Conservation (phyloP, 176 grass and related monocot species). For the Elymus sibiricus region DNA sequence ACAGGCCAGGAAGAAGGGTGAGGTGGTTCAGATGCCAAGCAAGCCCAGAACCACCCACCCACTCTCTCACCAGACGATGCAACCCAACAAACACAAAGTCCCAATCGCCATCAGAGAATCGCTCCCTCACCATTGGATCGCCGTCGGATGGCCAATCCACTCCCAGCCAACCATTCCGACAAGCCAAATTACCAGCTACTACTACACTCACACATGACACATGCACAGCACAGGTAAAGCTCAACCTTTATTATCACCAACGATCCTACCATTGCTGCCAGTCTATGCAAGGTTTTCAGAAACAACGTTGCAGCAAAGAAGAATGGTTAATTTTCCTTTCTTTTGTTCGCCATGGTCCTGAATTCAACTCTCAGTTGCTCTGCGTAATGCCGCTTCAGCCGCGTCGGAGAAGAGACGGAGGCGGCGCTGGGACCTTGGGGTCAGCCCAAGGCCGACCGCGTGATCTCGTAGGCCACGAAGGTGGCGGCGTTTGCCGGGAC, state of each 20-base stretch:
- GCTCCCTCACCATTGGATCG: constrained; percentile 33
- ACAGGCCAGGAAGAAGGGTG: not conserved
- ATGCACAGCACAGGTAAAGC: not conserved
- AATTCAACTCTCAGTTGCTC: not conserved
- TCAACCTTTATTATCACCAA: constrained; percentile 25
- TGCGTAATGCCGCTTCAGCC: not conserved
- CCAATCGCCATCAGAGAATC: not conserved
- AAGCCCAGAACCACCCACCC: not conserved
- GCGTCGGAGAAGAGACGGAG: not conserved
- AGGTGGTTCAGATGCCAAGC: constrained; percentile 16
- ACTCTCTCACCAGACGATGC: not conserved
- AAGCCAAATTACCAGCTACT: constrained; percentile 1
- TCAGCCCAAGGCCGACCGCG: constrained; percentile 65
- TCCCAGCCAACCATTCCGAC: constrained; percentile 40
- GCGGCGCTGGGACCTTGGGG: not conserved
- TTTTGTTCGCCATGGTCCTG: not conserved
- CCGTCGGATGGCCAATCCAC: constrained; percentile 34
- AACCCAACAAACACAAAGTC: constrained; percentile 24
- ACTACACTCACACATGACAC: not conserved
- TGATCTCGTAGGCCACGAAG: constrained; percentile 79
- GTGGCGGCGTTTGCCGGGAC: constrained; percentile 80
- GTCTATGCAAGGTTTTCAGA: not conserved
- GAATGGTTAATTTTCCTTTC: not conserved
- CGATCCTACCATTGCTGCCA: constrained; percentile 15
- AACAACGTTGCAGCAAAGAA: not conserved